Conservation (phyloP, 1,139 yeast species). For the Suhomyces bokatorum region DNA sequence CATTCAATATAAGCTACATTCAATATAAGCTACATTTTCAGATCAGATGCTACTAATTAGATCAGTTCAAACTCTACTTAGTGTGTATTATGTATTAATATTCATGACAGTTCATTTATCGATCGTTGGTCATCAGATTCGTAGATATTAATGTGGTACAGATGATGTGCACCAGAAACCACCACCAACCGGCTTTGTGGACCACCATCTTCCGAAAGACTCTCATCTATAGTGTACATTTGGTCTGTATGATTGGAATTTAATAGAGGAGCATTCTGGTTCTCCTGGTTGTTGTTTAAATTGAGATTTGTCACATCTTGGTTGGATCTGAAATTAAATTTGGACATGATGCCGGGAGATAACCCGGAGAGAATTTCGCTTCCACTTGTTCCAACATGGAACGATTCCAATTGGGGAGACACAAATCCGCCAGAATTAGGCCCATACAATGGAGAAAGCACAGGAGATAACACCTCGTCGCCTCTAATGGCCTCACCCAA, state of each 20-base stretch:
- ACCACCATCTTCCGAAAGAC: not conserved
- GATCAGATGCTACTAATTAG: no score
- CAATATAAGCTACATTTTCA: no score
- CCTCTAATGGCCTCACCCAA: conserved; percentile 48
- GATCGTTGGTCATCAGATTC: conserved; percentile 2
- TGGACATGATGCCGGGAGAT: conserved; percentile 13
- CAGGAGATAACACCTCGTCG: conserved; percentile 49
- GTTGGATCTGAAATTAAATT: conserved; percentile 8
- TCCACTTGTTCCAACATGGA: conserved; percentile 9
- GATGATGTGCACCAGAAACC: conserved; percentile 45
- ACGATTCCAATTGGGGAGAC: conserved; percentile 1
- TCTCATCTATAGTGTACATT: conserved; percentile 22
- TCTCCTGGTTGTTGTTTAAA: conserved; percentile 16
- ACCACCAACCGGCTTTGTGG: conserved; percentile 21
- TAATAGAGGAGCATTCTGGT: conserved; percentile 14
- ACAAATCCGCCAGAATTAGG: conserved; percentile 4
- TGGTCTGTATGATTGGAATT: conserved; percentile 25
- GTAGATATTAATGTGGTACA: conserved; percentile 32
- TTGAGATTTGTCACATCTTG: conserved; percentile 18
- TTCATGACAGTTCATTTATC: not conserved
- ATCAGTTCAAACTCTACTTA: no score
- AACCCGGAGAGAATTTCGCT: conserved; percentile 12
- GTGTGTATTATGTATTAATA: not conserved
- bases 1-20: no score
- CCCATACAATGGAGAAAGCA: conserved; percentile 43